A percentile compares a stretch with the other conserved stretches of the same genome.
Evolutionary conservation across 1,284 basidiomycete genomes (phyloP).

Genomic region (Tilletiopsis washingtonensis): DNA sequence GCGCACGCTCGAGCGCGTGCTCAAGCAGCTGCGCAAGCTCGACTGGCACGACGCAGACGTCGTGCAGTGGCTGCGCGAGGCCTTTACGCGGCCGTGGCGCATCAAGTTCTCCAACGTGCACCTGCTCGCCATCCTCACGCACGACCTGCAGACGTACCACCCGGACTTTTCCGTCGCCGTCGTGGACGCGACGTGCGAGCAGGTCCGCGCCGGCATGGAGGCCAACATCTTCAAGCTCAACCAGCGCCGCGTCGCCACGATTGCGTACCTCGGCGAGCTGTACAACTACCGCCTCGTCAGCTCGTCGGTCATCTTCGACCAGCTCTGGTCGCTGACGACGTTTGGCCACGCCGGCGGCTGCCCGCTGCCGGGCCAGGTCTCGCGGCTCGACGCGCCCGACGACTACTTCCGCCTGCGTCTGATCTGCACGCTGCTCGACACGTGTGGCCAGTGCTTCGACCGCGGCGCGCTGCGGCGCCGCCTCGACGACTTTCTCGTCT

Average conservation of each 20-base stretch:
- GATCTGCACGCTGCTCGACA: conserved; percentile 84
- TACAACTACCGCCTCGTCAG: conserved; percentile 94
- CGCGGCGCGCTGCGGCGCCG: conserved; percentile 81
- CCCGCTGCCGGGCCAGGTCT: conserved; percentile 70
- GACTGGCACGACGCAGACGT: conserved; percentile 77
- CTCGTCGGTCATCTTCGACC: conserved; percentile 83
- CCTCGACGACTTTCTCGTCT: conserved; percentile 80
- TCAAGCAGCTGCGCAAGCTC: conserved; percentile 82
- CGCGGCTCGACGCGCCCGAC: conserved; percentile 77
- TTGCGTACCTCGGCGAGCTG: conserved; percentile 90
- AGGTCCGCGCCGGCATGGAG: conserved; percentile 80
- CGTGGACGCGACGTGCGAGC: conserved; percentile 89
- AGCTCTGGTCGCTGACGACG: conserved; percentile 86
- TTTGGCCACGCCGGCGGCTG: conserved; percentile 91
- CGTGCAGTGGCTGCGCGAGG: conserved; percentile 55
- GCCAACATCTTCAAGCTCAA: conserved; percentile 86
- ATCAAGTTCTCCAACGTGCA: conserved; percentile 83
- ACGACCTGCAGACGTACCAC: conserved; percentile 86
- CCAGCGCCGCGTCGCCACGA: conserved; percentile 78
- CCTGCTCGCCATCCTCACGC: conserved; percentile 85
- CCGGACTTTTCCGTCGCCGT: conserved; percentile 78
- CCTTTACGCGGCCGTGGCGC: conserved; percentile 95
- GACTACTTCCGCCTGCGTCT: conserved; percentile 93
- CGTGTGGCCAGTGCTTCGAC: conserved; percentile 97
- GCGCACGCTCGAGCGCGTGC: conserved; percentile 83